phyloP scores from a whole-genome alignment of 2,329 filamentous ascomycete genomes.

The Karstenula rhodostoma region DNA sequence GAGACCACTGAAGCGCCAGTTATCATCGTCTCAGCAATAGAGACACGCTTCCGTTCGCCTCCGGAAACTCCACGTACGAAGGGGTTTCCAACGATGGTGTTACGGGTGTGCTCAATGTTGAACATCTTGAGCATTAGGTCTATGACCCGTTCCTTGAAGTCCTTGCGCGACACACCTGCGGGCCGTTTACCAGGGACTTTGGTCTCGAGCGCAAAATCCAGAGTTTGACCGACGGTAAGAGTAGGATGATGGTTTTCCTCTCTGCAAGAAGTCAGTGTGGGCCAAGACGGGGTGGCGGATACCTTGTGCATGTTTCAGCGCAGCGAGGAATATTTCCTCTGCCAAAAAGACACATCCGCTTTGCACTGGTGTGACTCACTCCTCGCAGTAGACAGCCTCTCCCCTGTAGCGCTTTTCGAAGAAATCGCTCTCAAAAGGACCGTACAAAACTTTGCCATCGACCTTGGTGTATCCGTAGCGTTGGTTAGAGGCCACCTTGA shows the following conservation, averaged over 20 bases:
- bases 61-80: conserved; percentile 83
- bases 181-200: conserved; percentile 85
- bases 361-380: conserved; percentile 42
- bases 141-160: conserved; percentile 80
- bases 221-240: conserved; percentile 85
- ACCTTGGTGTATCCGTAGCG: conserved; percentile 67
- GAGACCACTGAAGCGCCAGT: conserved; percentile 75
- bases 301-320: no score
- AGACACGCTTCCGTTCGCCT: conserved; percentile 80
- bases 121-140: conserved; percentile 86
- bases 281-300: no score
- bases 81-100: conserved; percentile 84
- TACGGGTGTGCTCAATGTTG: conserved; percentile 86
- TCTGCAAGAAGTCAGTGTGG: conserved; percentile 9
- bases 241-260: conserved; percentile 88
- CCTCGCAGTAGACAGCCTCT: conserved; percentile 85
- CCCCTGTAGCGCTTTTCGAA: conserved; percentile 78
- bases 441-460: conserved; percentile 78
- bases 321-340: no score
- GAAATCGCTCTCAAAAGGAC: conserved; percentile 73
- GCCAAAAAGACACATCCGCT: no score
- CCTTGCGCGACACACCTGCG: conserved; percentile 72
- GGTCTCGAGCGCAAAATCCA: conserved; percentile 83
- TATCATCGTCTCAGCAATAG: conserved; percentile 83
- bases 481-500: conserved; percentile 64